These are phyloP conservation scores for Apiotrichum mycotoxinovorans DNA, from an alignment of 1,284 basidiomycete genomes.

Conservation along the genomic window DNA sequence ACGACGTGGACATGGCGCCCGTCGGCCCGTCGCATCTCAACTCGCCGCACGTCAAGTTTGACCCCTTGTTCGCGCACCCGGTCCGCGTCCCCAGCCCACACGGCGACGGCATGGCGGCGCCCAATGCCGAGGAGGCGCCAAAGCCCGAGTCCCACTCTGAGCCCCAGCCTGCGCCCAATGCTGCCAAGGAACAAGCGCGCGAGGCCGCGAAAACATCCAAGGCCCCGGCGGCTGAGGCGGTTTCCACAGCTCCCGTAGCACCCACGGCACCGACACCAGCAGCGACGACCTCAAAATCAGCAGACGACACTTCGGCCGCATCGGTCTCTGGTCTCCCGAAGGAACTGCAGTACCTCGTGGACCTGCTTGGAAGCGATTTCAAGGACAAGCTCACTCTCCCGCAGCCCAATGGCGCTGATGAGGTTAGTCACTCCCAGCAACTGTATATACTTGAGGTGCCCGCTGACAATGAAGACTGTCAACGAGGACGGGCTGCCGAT, in stretches of 20 bases:
- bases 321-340: constrained; percentile 4
- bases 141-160: too few species aligned
- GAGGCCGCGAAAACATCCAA: neutral
- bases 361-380: constrained; percentile 18
- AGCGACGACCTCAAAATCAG: neutral
- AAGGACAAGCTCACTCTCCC: constrained; percentile 15
- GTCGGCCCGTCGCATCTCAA: neutral
- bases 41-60: constrained; percentile 4
- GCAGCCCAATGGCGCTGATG: neutral
- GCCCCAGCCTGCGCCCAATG: too few species aligned
- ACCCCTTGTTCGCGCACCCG: constrained; percentile 11
- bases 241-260: neutral
- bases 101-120: neutral
- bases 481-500: constrained; percentile 45
- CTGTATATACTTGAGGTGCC: too few species aligned
- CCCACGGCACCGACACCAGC: neutral
- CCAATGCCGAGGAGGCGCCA: too few species aligned
- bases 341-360: constrained; percentile 17
- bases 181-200: neutral
- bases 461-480: too few species aligned
- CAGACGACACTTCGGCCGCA: too few species aligned
- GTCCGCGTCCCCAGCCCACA: neutral
- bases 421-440: neutral
- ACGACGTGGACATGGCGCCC: neutral
- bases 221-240: neutral